Base-by-base conservation (phyloP, 805 yeast species). In the Zygotorulaspora florentina region DNA sequence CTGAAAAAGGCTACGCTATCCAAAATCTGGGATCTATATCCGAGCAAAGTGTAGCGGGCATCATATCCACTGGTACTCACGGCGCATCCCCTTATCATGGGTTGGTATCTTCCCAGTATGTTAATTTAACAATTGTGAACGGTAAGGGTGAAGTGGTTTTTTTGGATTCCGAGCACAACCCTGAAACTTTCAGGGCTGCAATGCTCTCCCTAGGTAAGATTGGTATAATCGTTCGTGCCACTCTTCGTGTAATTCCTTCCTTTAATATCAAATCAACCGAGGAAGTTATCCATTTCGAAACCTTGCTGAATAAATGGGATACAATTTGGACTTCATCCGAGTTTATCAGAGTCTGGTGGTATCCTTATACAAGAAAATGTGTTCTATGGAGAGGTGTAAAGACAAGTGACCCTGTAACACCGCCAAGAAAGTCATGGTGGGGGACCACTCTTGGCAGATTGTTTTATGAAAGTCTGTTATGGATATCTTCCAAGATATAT, bases 41-140 rank as follows among this genome's bases (percentile, higher is more conserved):
- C 34, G 96, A 88, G 51, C 98, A 91, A 64, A 85, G 95, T 12
- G 73, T 89, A 20, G 98, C 95, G 2, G 99, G 99, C n/a, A 81
- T 90, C 53, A 88, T 93, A 37, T 85, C 96, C 1, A 91, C 98
- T 0, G 98, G 98, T 25, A 89, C 98, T 0, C 99, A 91, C 61
- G 99, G 99, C 7, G 85, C 97, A 0, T 83, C 96, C 8, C 95
- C 91, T 35, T 87, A 76, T 63, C 98, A 93, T 59, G 97, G 98
- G 1, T 72, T 90, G 30, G 85, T 91, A 2, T 80, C 93, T 8
- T 91, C 88, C 57, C 96, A 89, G 65, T 75, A 87, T 51, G 97
- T 91, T 2, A 79, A 81, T 52, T 65, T 91, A 47, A 81, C 86
- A 8, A 64, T 91, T 26, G 79, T 90, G 47, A 80, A 85, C 54